Evolutionary conservation across 2,329 filamentous ascomycete genomes (phyloP), one percentile per base, ranked within the genome.

Genomic region (Nigrospora oryzae): DNA sequence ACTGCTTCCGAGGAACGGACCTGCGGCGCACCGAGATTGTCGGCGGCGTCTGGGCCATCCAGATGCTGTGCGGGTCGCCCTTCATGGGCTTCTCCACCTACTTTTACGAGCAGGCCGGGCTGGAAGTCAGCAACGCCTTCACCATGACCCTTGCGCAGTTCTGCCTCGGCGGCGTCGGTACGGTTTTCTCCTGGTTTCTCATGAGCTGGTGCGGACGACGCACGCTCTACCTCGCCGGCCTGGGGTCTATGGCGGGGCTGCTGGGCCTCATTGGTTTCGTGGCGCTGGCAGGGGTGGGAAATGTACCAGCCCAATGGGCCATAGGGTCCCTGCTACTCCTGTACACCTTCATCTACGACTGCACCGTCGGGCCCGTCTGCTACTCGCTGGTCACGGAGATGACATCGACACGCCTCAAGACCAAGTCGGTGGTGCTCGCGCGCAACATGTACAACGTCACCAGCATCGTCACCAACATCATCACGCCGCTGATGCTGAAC

Each of bases 301-400:
- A 44, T 15, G 28, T 34, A 11, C 14, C 42, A 14, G 36, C 46
- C 11, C 40, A 47, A 1, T 60, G 54, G 49, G 58, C 56, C 1
- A 60, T 62, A 5, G 68, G 64, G 1, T 54, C 59, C 5, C 52
- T 71, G 42, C 53, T 69, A 1, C 51, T 71, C 12, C 50, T 68
- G 31, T 68, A 58, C 45, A 64, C 61, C 1, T 61, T 67, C 45
- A 50, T 60, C 10, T 72, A 69, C 54, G 65, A 64, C 53, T 53
- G 62, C 43, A 70, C 66, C 1, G 57, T 70, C 13, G 69, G 68
- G 1, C 67, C 67, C 3, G 59, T 68, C 13, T 61, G 63, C 17
- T 71, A 67, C 49, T 56, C 62, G 7, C 58, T 71, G 49, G 72
- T 68, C 2, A 56, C 66, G 1, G 68, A 71, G 42, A 63, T 62